Conservation (phyloP, 148 eudicot genomes). For the Silene conica region DNA sequence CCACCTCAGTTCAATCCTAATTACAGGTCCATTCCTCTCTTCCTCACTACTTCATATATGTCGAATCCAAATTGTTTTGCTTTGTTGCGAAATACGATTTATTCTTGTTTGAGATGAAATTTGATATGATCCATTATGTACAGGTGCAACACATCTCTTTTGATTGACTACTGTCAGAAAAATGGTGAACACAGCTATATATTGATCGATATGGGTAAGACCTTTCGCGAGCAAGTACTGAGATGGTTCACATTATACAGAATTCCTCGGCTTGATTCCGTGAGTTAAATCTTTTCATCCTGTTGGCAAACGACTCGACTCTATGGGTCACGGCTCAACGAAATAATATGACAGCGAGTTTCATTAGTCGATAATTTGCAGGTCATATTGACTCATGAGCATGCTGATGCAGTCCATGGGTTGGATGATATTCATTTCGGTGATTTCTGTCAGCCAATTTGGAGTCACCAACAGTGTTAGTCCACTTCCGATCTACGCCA, state of each 20-base stretch:
- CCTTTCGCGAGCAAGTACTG: conserved; percentile 75
- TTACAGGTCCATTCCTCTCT: conserved; percentile 46
- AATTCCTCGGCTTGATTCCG: conserved; percentile 78
- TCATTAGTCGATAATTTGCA: conserved; percentile 24
- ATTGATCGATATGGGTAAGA: conserved; percentile 82
- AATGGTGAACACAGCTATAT: conserved; percentile 57
- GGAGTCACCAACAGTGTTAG: too few species aligned
- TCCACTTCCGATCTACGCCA: too few species aligned
- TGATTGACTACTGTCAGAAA: conserved; percentile 53
- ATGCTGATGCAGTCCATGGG: conserved; percentile 97
- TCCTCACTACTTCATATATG: too few species aligned
- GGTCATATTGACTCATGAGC: conserved; percentile 88
- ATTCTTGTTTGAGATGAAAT: too few species aligned
- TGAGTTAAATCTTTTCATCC: conserved; percentile 31
- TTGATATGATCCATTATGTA: too few species aligned
- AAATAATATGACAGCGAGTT: too few species aligned
- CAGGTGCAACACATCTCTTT: conserved; percentile 93
- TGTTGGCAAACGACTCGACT: too few species aligned
- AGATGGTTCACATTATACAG: conserved; percentile 75
- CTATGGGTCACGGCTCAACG: too few species aligned
- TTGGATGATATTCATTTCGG: conserved; percentile 80
- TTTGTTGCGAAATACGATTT: too few species aligned
- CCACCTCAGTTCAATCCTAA: conserved; percentile 68
- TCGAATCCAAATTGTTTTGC: not conserved
- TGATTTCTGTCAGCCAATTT: conserved; percentile 55